Base-by-base conservation (phyloP, 169 alveolate species). In the Plasmodium yoelii region DNA sequence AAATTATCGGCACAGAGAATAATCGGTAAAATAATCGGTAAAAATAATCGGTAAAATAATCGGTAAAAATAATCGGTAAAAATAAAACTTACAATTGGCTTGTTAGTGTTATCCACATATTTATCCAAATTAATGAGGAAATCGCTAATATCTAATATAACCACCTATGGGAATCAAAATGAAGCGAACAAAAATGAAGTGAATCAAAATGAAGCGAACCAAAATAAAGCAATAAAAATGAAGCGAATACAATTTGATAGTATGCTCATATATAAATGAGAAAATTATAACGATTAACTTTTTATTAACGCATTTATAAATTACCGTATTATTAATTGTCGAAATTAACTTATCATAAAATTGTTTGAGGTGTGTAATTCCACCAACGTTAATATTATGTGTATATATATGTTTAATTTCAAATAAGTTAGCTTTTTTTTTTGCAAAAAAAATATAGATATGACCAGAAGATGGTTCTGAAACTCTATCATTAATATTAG, bases 321-420 rank as follows among this genome's bases (percentile, higher is more conserved):
- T 53, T 67, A 82, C 82, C 90, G 71, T 82, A 60, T 68, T 82
- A 18, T 64, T 82, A 12, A 67, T 63, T 22, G 90, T 56, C 15
- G 88, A 67, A 22, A 75, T 44, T 9, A 75, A 6, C 24, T 75
- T 75, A 10, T 75, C 88, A 22, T 39, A 55, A 42, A 61, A 75
- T 53, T 47, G 88, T 55, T 61, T 64, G 47, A 75, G 28, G 15
- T 75, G 73, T 0, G 88, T 75, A 10, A 75, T 64, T 10, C 88
- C 88, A 10, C 88, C 88, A n/a, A 53, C 61, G n/a, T 63, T 75
- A 12, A 75, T 60, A 22, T 75, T 75, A 46, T 82, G 56, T 1
- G 90, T 82, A 70, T 82, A 82, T 15, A 82, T 55, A 71, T 82
- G 90, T 42, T 82, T 82, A 26, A 82, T 82, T 67, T 82, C 90